Evolutionary conservation across 1,139 yeast species (phyloP).

Genomic region (Yamadazyma triangularis): DNA sequence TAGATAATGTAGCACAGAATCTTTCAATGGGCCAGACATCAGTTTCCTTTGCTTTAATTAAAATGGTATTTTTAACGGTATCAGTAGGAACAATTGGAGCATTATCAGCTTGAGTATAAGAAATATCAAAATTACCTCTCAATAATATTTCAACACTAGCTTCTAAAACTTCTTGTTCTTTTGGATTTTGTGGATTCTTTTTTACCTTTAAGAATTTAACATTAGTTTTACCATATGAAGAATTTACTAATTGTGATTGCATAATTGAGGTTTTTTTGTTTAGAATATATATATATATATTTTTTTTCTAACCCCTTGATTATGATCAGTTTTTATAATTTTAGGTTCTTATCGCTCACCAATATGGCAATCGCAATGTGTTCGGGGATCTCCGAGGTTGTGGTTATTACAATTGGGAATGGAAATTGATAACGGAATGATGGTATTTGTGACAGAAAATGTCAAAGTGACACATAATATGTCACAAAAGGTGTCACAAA

Average conservation of each 20-base stretch:
- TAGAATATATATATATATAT: no score
- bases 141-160: constrained; percentile 74
- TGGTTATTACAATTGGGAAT: no score
- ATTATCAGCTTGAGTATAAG: constrained; percentile 87
- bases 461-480: no score
- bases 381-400: constrained; percentile 6
- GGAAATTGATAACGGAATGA: no score
- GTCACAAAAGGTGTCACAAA: no score
- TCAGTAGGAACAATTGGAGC: constrained; percentile 89
- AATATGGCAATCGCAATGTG: not conserved
- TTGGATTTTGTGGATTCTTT: constrained; percentile 65
- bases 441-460: no score
- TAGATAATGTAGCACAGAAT: constrained; percentile 79
- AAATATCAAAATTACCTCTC: constrained; percentile 69
- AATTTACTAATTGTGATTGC: constrained; percentile 29
- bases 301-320: no score
- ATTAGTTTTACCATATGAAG: constrained; percentile 86
- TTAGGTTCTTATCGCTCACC: no score
- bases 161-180: constrained; percentile 75
- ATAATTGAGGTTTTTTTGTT: no score
- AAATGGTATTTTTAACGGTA: constrained; percentile 85
- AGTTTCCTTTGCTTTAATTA: constrained; percentile 73
- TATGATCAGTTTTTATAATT: no score
- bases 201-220: constrained; percentile 87
- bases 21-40: constrained; percentile 89